Base-by-base conservation (phyloP, 2,329 filamentous ascomycete genomes). In the Monascus ruber region DNA sequence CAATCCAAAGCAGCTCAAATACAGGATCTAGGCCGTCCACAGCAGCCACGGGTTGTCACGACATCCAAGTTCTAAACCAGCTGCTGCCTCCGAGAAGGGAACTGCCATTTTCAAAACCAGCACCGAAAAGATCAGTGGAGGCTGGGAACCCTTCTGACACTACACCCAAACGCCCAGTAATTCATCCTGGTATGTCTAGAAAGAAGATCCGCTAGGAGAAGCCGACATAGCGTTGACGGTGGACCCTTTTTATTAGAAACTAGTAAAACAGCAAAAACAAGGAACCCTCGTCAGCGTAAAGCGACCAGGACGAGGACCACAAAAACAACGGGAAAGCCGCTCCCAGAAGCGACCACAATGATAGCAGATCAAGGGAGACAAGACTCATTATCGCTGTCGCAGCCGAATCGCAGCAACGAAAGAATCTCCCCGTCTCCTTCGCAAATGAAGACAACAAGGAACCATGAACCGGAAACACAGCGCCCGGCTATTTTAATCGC, bases 71-170 rank as follows among this genome's bases (percentile, higher is more conserved):
- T n/a, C 47, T 64, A 4, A 53, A 56, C 27, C 46, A 60, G 34
- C 48, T 58, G 37, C 50, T 68, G n/a, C 66, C 66, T 10, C 66
- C 66, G 17, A 65, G 56, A 42, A 46, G 66, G 43, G 52, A 60
- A 10, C 53, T 69, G 0, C 66, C 66, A 2, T 69, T 68, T 40
- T 38, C 51, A 25, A 62, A 53, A 39, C 50, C 51, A 17, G 46
- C 39, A 10, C 31, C 45, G 26, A 55, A 54, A 37, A 49, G 43
- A 36, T 7, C 47, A 2, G 42, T 31, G 8, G 42, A 34, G 27
- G 26, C 29, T 5, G 8, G 33, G 10, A 28, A 35, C 27, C 6
- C 11, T 35, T 27, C 42, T 24, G 33, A 39, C 25, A 33, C 36
- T 27, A 24, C 37, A 17, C 34, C 27, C 9, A 4, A n/a, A 25